These are phyloP conservation scores for Kalmusia sp. DNA, from an alignment of 2,329 filamentous ascomycete genomes.

Conservation along the genomic window DNA sequence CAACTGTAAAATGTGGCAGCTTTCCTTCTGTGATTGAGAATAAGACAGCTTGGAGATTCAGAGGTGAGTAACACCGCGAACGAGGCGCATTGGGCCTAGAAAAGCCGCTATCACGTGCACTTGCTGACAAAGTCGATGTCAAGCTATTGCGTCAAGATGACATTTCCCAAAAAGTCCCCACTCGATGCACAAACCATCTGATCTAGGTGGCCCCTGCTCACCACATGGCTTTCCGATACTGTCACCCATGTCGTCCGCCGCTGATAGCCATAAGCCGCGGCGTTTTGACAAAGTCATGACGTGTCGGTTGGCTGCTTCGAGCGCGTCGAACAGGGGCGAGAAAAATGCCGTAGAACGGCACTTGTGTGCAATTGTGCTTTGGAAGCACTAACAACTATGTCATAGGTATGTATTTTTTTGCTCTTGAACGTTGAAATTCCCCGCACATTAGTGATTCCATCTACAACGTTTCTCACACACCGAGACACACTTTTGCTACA, in stretches of 20 bases:
- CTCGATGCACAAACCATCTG: slow-evolving; percentile 2
- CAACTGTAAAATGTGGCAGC: too few relatives aligned
- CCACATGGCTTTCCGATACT: slow-evolving; percentile 21
- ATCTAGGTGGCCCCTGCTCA: slow-evolving; percentile 5
- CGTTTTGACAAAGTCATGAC: slow-evolving; percentile 37
- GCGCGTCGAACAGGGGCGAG: slow-evolving; percentile 33
- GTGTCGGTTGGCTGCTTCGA: slow-evolving; percentile 29
- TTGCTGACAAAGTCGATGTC: slow-evolving; percentile 11
- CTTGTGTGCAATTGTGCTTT: slow-evolving; percentile 17
- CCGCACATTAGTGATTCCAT: slow-evolving; percentile 8
- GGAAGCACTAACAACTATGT: slow-evolving; percentile 28
- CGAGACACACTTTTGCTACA: slow-evolving; percentile 12
- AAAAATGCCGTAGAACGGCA: slow-evolving; percentile 25
- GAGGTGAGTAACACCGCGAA: too few relatives aligned
- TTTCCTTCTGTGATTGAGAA: too few relatives aligned
- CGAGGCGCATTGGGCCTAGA: neutral
- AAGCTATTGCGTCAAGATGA: slow-evolving; percentile 39
- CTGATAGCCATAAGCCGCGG: slow-evolving; percentile 25
- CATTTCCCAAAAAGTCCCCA: slow-evolving; percentile 21
- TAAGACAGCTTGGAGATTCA: too few relatives aligned
- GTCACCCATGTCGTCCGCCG: slow-evolving; percentile 12
- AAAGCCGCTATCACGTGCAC: neutral
- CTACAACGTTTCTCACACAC: neutral
- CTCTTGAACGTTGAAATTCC: slow-evolving; percentile 22
- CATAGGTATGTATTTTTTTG: slow-evolving; percentile 22